Evolutionary conservation across 2,329 filamentous ascomycete species (phyloP).

Genomic region (Cordyceps tenuipes): DNA sequence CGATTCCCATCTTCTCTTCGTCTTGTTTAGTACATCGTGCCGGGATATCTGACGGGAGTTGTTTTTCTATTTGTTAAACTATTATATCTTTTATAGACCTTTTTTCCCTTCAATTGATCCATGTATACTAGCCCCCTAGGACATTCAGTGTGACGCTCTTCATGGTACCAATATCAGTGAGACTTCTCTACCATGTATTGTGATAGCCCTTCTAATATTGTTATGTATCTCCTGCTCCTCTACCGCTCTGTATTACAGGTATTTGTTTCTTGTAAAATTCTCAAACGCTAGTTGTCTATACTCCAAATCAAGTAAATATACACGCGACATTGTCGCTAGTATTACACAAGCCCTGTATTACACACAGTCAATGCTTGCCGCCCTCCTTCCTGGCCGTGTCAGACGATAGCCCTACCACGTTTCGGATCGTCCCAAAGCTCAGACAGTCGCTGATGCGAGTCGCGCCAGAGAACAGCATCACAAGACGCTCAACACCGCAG

Average conservation of each 20-base stretch:
- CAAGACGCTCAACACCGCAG: conserved; percentile 80
- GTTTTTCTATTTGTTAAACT: background rate
- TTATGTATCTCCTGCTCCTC: too few species aligned
- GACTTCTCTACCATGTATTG: background rate
- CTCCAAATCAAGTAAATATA: background rate
- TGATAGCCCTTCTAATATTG: background rate
- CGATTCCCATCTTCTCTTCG: background rate
- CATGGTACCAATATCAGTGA: too few species aligned
- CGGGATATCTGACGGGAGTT: background rate
- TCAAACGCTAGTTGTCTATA: background rate
- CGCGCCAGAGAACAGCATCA: conserved; percentile 80
- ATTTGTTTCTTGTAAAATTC: background rate
- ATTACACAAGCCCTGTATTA: background rate
- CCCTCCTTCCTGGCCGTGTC: background rate
- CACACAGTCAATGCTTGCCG: background rate
- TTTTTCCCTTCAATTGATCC: background rate
- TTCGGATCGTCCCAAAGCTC: conserved; percentile 76
- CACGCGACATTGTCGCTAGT: conserved; percentile 1
- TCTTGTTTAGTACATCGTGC: background rate
- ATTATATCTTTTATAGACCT: background rate
- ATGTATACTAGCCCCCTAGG: background rate
- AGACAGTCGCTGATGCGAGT: conserved; percentile 78
- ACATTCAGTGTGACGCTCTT: background rate
- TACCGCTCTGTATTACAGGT: background rate
- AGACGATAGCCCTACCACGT: conserved; percentile 47